Evolutionary conservation across 192 early-diverging fungal species (phyloP), one percentile per base, ranked within the genome.

Genomic region (Backusella sp.): DNA sequence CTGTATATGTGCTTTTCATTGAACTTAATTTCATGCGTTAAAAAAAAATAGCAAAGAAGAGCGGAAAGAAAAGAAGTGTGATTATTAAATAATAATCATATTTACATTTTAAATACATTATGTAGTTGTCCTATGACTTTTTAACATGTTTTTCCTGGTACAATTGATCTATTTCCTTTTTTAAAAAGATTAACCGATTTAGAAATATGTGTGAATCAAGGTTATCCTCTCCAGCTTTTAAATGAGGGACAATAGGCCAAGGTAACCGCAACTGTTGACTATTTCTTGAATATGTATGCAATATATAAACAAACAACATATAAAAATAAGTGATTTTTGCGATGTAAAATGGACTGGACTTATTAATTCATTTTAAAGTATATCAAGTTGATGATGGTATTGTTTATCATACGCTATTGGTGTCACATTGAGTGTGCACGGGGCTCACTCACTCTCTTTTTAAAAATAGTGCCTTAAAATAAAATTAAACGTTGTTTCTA

Each of bases 101-200:
- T 3, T 69, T 14, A 69, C 66, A 68, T 68, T 59, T 59, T 59
- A 59, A 59, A 59, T 23, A 1, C 23, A 62, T 32, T 32, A 32
- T 62, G 56, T 62, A 62, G 26, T 62, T 62, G 56, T 62, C 56
- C 23, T 23, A 62, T 62, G 56, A 62, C 56, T 62, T 62, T 59
- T 62, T 2, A 62, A 11, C 56, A 62, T 62, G 23, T 23, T 62
- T 44, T 62, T 59, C 56, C 11, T 62, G 56, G 56, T 62, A 62
- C 53, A 59, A 26, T 59, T 23, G 23, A 26, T 26, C 7, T 11
- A 21, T 59, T 23, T 59, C 53, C n/a, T 59, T 26, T 59, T 59
- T 59, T 59, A 19, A 49, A 17, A 17, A 49, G 46, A 49, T 49
- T 49, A 49, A 49, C 46, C 19, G 17, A 49, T 49, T 49, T 49